Conservation (phyloP, 352 stramenopile species). For the Phytophthora pinifolia region DNA sequence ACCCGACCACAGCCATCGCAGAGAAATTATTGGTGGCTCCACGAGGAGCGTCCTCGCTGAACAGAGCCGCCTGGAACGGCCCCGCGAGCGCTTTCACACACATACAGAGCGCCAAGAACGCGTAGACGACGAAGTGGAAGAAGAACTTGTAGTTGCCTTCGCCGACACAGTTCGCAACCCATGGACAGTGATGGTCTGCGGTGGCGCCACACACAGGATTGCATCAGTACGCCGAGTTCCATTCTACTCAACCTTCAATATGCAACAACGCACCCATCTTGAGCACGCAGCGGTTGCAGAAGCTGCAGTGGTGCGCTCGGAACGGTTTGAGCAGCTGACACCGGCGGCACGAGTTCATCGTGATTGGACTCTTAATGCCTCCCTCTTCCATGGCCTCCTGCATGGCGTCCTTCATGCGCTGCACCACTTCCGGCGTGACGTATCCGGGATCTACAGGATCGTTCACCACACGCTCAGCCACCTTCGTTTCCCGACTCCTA, state of each 20-base stretch:
- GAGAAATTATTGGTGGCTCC: constrained; percentile 30
- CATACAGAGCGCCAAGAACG: constrained; percentile 64
- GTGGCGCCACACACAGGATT: constrained; percentile 1
- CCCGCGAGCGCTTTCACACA: constrained; percentile 53
- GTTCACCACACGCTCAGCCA: background rate
- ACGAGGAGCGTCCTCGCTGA: constrained; percentile 20
- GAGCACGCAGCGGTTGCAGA: constrained; percentile 83
- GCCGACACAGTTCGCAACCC: constrained; percentile 89
- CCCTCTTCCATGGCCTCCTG: constrained; percentile 64
- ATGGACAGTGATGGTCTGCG: constrained; percentile 98
- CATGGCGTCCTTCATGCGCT: constrained; percentile 59
- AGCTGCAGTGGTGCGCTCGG: constrained; percentile 83
- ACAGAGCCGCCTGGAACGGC: constrained; percentile 44
- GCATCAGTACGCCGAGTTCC: background rate
- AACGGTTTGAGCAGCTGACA: constrained; percentile 81
- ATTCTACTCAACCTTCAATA: background rate
- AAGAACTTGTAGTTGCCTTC: constrained; percentile 89
- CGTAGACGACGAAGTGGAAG: constrained; percentile 83
- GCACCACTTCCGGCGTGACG: constrained; percentile 61
- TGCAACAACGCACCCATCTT: constrained; percentile 73
- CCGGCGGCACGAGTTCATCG: constrained; percentile 46
- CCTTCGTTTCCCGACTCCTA: background rate
- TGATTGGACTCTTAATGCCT: constrained; percentile 13
- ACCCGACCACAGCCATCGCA: constrained; percentile 57
- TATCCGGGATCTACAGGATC: constrained; percentile 69